Evolutionary conservation across 1,284 basidiomycete species (phyloP), one percentile per base, ranked within the genome.

Genomic region (Fereydounia khargensis): DNA sequence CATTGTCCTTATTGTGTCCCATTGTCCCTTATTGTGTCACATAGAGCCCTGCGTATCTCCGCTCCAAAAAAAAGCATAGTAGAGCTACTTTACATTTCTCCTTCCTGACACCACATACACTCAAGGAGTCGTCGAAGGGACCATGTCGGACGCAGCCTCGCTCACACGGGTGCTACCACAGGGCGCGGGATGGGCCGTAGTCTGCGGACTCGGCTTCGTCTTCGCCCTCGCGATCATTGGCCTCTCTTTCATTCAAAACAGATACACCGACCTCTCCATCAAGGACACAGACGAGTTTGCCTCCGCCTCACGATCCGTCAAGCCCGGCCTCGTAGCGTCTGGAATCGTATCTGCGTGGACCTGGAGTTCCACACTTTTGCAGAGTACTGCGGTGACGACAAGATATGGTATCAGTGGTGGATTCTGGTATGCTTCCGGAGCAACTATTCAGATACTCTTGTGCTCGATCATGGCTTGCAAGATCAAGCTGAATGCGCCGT

Each of bases 261-360:
- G 67, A 1, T 72, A 72, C 52, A 71, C 69, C 7, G 36, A 57
- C 24, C 39, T 57, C 34, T 45, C 47, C 4, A 51, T 64, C 35
- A 65, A 60, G 35, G 58, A 54, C 30, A 65, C 70, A 9, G 72
- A 74, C 43, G 72, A 74, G 37, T 74, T 74, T 42, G 54, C 59
- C 14, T 65, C 61, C 4, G 72, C 72, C 1, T 66, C 66, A 2
- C 68, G 68, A 19, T 66, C 62, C 6, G 66, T 77, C 38, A 91
- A 91, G 63, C 89, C 91, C 2, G 91, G 89, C 6, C 80, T 95
- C 32, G 91, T 94, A 48, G 91, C 90, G 0, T 84, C 88, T 9
- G 90, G 89, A 6, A 91, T 94, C 54, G 88, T 92, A 11, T 82
- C 62, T 8, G 69, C 69, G 1, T 66, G 67, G 68, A 70, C 67